Percentiles rank a stretch among this genome's conserved stretches.
phyloP scores from a whole-genome alignment of 352 stramenopile species.

The Phytopythium aichiense region DNA sequence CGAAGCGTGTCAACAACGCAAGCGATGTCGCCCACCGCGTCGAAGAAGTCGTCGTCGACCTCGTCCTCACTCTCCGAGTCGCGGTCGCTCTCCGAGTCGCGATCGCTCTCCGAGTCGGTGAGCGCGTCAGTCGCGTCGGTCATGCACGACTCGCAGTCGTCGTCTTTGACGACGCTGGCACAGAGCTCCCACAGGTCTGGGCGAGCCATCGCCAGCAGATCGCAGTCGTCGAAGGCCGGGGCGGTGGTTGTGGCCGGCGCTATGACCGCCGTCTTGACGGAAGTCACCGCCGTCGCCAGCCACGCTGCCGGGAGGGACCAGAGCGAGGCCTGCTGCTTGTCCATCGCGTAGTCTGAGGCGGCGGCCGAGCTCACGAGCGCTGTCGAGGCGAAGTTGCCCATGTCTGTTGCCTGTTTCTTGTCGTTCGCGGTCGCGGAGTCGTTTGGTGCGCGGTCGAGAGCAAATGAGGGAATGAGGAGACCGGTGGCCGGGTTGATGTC shows the following conservation, averaged over 20 bases:
- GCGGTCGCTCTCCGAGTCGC: conserved; percentile 19
- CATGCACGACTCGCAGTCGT: conserved; percentile 37
- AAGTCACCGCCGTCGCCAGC: conserved; percentile 7
- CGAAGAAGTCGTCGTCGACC: conserved; percentile 21
- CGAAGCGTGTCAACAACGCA: background rate
- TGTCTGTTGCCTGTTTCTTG: conserved; percentile 13
- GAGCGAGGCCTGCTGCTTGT: conserved; percentile 16
- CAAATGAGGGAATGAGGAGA: conserved; percentile 37
- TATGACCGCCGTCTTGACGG: conserved; percentile 11
- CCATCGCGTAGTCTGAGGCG: conserved; percentile 19
- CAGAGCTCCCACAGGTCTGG: conserved; percentile 10
- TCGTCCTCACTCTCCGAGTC: conserved; percentile 17
- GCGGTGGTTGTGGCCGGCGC: background rate
- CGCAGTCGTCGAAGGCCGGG: conserved; percentile 6
- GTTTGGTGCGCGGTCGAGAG: conserved; percentile 12
- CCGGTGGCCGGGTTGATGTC: background rate
- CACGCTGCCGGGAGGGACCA: conserved; percentile 10
- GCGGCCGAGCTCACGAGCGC: conserved; percentile 6
- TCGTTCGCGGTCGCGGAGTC: conserved; percentile 4
- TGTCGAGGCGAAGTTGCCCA: conserved; percentile 46
- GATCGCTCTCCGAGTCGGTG: conserved; percentile 30
- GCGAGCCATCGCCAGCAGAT: conserved; percentile 6
- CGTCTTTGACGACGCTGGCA: conserved; percentile 9
- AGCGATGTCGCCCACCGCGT: conserved; percentile 9
- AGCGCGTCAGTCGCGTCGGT: conserved; percentile 47